phyloP scores from a whole-genome alignment of 1,284 basidiomycete genomes.

The Lignosus rhinocerotis region DNA sequence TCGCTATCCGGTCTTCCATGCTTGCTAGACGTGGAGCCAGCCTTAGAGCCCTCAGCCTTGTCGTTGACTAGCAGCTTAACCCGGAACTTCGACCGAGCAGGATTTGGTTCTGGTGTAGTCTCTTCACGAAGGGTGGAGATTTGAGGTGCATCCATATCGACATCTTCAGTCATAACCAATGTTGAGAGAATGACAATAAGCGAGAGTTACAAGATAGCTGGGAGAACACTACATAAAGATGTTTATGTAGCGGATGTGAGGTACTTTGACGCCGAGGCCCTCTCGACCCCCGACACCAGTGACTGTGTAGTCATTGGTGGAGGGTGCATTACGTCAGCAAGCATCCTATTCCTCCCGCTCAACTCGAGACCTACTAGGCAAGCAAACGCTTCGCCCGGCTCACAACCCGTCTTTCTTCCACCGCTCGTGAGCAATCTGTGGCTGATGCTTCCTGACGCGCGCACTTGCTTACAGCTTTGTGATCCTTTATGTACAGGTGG shows the following conservation, averaged over 20 bases:
- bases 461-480: not conserved
- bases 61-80: conserved; percentile 53
- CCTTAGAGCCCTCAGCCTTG: conserved; percentile 36
- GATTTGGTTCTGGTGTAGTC: conserved; percentile 59
- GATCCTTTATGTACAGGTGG: conserved; percentile 1
- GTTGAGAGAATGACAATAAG: not conserved
- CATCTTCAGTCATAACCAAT: conserved; percentile 32
- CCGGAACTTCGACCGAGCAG: conserved; percentile 44
- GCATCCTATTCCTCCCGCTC: conserved; percentile 24
- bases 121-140: conserved; percentile 77
- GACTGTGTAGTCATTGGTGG: not conserved
- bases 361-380: conserved; percentile 11
- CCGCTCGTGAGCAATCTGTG: conserved; percentile 11
- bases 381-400: conserved; percentile 19
- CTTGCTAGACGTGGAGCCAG: conserved; percentile 31
- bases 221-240: no score
- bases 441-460: not conserved
- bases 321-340: conserved; percentile 20
- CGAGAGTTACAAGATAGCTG: not conserved
- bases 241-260: no score
- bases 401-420: conserved; percentile 6
- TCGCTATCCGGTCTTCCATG: conserved; percentile 36
- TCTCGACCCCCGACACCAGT: conserved; percentile 7
- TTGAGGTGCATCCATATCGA: conserved; percentile 75
- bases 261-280: no score